These are phyloP conservation scores for Strobilomyces dryophilus DNA, from an alignment of 768 basidiomycete genomes.

Conservation along the genomic window DNA sequence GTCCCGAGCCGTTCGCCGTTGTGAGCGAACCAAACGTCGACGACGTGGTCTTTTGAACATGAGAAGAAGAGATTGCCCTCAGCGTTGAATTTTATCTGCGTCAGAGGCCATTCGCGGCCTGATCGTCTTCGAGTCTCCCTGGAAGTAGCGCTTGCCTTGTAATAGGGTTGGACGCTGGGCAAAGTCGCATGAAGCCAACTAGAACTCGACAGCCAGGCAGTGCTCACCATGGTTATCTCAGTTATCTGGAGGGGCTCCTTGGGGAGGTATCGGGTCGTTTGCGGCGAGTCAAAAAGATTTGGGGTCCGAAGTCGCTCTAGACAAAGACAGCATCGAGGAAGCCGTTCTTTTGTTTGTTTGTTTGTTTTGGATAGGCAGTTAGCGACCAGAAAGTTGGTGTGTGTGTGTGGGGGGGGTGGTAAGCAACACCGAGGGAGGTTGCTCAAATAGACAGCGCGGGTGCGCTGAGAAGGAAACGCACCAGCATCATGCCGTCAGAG, in stretches of 20 bases:
- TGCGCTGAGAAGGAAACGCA: too few species aligned
- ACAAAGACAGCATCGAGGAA: constrained; percentile 72
- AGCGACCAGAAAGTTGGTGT: too few species aligned
- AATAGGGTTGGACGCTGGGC: constrained; percentile 67
- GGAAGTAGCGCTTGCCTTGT: constrained; percentile 43
- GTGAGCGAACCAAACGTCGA: constrained; percentile 96
- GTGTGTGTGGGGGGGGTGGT: too few species aligned
- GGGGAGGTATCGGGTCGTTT: neutral
- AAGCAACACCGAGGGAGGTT: too few species aligned
- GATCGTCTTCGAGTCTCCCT: constrained; percentile 16
- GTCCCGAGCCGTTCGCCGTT: constrained; percentile 98
- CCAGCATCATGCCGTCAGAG: too few species aligned
- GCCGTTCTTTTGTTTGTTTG: too few species aligned
- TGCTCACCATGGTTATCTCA: constrained; percentile 22
- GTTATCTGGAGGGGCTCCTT: neutral
- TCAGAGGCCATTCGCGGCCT: constrained; percentile 97
- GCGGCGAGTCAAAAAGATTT: constrained; percentile 18
- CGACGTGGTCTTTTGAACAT: constrained; percentile 90
- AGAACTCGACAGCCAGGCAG: neutral
- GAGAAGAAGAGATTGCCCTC: constrained; percentile 97
- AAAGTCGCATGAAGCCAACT: neutral
- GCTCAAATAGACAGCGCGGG: too few species aligned
- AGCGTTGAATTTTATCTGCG: constrained; percentile 95
- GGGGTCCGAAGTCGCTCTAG: constrained; percentile 47
- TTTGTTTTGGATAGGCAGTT: too few species aligned